Base-by-base conservation (phyloP, 1,284 basidiomycete species). In the Ganoderma lucidum region DNA sequence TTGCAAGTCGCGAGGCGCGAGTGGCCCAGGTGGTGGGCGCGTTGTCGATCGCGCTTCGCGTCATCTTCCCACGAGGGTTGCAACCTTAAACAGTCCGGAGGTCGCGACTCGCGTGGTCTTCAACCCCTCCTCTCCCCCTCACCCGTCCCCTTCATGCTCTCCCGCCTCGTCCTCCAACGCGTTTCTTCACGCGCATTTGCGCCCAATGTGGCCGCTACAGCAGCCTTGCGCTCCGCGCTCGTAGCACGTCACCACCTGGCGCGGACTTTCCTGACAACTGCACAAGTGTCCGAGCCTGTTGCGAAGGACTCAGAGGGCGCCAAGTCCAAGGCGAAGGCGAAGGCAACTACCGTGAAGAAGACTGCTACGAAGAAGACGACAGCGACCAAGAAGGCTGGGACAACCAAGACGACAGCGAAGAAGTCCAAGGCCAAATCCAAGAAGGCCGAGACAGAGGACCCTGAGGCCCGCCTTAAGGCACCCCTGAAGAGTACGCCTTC, bases 231-330 rank as follows among this genome's bases (percentile, higher is more conserved):
- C n/a, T 6, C 39, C 17, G 48, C 51, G n/a, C 15, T 44, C 17
- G 28, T 60, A 23, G 63, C 66, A 53, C 69, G 64, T 62, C 65
- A 69, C 58, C 69, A 60, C 12, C 53, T 63, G 23, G 64, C 67
- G 48, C 69, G 71, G 51, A 69, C 71, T 23, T 69, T 69, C 65
- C 15, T 71, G 63, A 73, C 67, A 45, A 71, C 67, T 23, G 66
- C 69, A 35, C 58, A 68, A 17, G 65, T 66, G 56, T 55, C 65
- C 3, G 35, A 66, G 14, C 71, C 69, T 10, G 65, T 63, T 8
- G 63, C 67, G 17, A 63, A 61, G 41, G 59, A 61, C 39, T 37
- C 39, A 3, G 39, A 56, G 44, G 12, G 41, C n/a, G n/a, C 62
- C 42, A 45, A 37, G 15, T 12, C 66, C 30, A 69, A 63, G 59